Percentiles rank a stretch among this genome's conserved stretches.
phyloP scores from a whole-genome alignment of 2,329 filamentous ascomycete species.

The Penicillium oxalicum region DNA sequence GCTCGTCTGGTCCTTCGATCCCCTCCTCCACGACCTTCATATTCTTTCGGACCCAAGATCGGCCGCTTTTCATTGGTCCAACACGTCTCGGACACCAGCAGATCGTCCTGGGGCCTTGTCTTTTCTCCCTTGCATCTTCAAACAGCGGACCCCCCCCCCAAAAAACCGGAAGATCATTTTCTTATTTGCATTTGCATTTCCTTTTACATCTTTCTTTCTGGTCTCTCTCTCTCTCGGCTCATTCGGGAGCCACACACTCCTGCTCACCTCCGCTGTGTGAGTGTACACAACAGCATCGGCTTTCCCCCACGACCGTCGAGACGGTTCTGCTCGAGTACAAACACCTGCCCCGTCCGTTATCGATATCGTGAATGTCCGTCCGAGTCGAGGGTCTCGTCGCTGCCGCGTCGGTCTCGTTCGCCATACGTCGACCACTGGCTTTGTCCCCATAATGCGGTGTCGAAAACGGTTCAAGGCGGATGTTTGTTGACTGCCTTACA shows the following conservation, averaged over 20 bases:
- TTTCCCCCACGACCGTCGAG: slow-evolving; percentile 2
- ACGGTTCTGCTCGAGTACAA: neutral
- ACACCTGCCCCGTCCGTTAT: slow-evolving; percentile 4
- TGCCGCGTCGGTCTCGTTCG: neutral
- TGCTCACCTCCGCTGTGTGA: too few relatives aligned
- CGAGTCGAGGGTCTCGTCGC: neutral
- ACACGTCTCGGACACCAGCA: slow-evolving; percentile 15
- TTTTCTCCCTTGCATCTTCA: slow-evolving; percentile 28
- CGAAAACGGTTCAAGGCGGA: slow-evolving; percentile 40
- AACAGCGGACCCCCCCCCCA: slow-evolving; percentile 6
- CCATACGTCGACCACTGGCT: slow-evolving; percentile 7
- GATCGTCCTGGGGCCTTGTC: slow-evolving; percentile 16
- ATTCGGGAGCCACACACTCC: too few relatives aligned
- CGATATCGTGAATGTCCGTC: slow-evolving; percentile 10
- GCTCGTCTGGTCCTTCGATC: neutral
- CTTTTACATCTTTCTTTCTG: slow-evolving; percentile 6
- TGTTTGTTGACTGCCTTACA: slow-evolving; percentile 33
- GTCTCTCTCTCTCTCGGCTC: too few relatives aligned
- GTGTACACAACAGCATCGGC: slow-evolving; percentile 1
- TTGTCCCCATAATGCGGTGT: slow-evolving; percentile 40
- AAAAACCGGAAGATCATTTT: too few relatives aligned
- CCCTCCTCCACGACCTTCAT: neutral
- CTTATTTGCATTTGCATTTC: too few relatives aligned
- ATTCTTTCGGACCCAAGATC: slow-evolving; percentile 18
- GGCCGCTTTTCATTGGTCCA: slow-evolving; percentile 12